A percentile compares a stretch with the other conserved stretches of the same genome.
phyloP scores from a whole-genome alignment of 176 grass and related monocot genomes.

The Neostapfia colusana region DNA sequence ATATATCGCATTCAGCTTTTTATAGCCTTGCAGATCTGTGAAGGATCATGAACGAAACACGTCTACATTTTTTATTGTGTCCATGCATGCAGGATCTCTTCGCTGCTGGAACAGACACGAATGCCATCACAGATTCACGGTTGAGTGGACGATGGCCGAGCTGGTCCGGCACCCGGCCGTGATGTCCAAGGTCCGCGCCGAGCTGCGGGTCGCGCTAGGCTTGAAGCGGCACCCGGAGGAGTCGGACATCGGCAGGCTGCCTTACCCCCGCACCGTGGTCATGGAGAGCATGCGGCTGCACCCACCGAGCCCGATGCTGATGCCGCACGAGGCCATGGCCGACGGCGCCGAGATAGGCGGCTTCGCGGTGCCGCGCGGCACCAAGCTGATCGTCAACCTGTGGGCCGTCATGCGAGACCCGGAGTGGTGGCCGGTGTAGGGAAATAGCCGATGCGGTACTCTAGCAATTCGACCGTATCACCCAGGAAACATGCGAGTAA shows the following conservation, averaged over 20 bases:
- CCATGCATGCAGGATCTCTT: conserved; percentile 37
- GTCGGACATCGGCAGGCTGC: conserved; percentile 40
- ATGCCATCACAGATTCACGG: conserved; percentile 48
- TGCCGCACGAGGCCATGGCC: conserved; percentile 52
- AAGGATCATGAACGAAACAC: neutral
- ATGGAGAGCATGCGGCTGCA: conserved; percentile 70
- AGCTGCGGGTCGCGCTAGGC: conserved; percentile 41
- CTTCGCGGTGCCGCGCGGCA: conserved; percentile 42
- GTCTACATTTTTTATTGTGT: neutral
- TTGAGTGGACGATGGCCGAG: conserved; percentile 71
- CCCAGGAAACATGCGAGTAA: too few relatives aligned
- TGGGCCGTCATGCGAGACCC: conserved; percentile 68
- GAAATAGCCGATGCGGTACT: too few relatives aligned
- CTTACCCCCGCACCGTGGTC: conserved; percentile 56
- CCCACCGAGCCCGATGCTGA: conserved; percentile 53
- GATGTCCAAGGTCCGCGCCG: conserved; percentile 59
- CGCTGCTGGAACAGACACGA: conserved; percentile 51
- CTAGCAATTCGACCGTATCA: too few relatives aligned
- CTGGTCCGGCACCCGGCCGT: conserved; percentile 54
- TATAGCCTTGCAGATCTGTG: neutral
- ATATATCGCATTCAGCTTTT: neutral
- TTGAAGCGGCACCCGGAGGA: conserved; percentile 35
- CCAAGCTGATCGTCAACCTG: conserved; percentile 43
- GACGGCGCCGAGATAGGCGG: conserved; percentile 47
- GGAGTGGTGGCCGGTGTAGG: conserved; percentile 40